A percentile compares a stretch with the other conserved stretches of the same genome.
These are phyloP conservation scores for Phytomonas francai DNA, from an alignment of 208 protist genomes.

Conservation along the genomic window DNA sequence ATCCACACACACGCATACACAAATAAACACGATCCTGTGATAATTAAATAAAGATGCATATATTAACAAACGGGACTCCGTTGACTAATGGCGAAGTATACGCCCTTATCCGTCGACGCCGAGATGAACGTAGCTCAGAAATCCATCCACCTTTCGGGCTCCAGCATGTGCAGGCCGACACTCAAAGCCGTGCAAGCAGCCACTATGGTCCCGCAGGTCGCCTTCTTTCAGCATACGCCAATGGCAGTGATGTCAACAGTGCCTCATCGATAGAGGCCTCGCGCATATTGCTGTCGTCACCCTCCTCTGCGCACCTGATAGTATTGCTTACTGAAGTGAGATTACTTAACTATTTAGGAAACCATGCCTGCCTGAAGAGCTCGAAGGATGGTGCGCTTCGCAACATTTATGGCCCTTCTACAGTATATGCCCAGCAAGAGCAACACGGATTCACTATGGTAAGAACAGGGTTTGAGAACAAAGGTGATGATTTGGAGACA, in stretches of 20 bases:
- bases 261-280: constrained; percentile 8
- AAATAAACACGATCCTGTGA: background rate
- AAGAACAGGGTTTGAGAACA: background rate
- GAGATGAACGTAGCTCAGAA: constrained; percentile 67
- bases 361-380: constrained; percentile 16
- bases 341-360: constrained; percentile 52
- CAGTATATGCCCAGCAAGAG: constrained; percentile 11
- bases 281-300: constrained; percentile 17
- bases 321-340: constrained; percentile 72
- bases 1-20: background rate
- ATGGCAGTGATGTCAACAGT: background rate
- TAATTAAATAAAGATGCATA: constrained; percentile 26
- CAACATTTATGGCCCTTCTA: constrained; percentile 14
- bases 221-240: background rate
- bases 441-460: background rate
- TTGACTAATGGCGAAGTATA: constrained; percentile 82
- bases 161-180: constrained; percentile 28
- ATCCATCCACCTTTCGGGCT: constrained; percentile 55
- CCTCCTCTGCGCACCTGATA: constrained; percentile 41
- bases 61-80: constrained; percentile 55
- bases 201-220: background rate
- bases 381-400: background rate
- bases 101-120: constrained; percentile 59
- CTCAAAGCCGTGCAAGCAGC: constrained; percentile 16
- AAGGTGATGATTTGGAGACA: background rate